These are phyloP conservation scores for Geotrichum macrosporum DNA, from an alignment of 1,139 yeast species.

Conservation along the genomic window DNA sequence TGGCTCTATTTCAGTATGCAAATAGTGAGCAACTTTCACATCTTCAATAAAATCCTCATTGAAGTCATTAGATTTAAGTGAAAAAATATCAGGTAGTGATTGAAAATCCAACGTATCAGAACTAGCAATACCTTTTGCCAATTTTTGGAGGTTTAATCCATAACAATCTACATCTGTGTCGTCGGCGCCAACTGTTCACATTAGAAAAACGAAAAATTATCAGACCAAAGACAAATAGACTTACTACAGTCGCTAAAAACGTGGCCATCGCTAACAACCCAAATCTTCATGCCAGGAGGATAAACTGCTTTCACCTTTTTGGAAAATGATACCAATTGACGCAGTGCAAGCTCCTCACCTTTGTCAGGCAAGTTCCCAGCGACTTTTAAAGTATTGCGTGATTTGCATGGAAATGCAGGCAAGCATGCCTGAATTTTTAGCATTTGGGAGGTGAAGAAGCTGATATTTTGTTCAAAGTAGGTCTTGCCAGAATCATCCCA, in stretches of 20 bases:
- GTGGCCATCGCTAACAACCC: constrained; percentile 23
- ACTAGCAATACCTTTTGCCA: constrained; percentile 13
- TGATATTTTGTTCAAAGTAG: constrained; percentile 12
- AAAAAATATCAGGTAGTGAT: constrained; percentile 21
- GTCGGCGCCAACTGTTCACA: constrained; percentile 18
- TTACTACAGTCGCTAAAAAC: constrained; percentile 21
- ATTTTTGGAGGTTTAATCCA: constrained; percentile 11
- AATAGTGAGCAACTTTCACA: constrained; percentile 15
- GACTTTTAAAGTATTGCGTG: constrained; percentile 19
- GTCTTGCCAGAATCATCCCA: constrained; percentile 16
- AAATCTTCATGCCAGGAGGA: constrained; percentile 21
- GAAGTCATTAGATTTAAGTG: constrained; percentile 12
- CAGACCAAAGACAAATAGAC: background rate
- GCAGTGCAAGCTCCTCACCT: constrained; percentile 21
- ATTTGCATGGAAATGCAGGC: constrained; percentile 23
- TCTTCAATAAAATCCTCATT: constrained; percentile 6
- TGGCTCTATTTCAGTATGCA: constrained; percentile 15
- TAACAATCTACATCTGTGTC: constrained; percentile 21
- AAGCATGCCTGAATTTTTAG: constrained; percentile 18
- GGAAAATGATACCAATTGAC: constrained; percentile 11
- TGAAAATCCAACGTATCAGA: constrained; percentile 14
- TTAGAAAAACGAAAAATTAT: background rate
- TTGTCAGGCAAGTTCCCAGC: constrained; percentile 21
- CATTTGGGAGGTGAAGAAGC: constrained; percentile 15
- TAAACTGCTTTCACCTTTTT: constrained; percentile 13